These are phyloP conservation scores for Dissophora ornata DNA, from an alignment of 192 early-diverging fungal species.

Conservation along the genomic window DNA sequence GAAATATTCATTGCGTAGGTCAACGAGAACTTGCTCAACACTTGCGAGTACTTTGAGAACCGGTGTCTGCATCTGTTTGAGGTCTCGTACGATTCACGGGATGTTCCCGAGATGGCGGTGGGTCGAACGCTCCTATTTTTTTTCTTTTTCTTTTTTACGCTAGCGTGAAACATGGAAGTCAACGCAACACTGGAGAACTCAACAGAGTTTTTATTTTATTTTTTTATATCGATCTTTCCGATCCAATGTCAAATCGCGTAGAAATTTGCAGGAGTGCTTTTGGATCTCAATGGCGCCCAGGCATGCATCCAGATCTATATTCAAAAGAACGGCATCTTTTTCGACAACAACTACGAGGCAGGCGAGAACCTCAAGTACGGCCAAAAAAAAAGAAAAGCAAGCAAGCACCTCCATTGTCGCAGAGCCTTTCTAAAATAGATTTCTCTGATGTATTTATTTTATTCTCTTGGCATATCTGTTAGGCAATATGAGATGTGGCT, in stretches of 20 bases:
- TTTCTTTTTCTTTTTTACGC: no score
- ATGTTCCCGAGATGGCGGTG: conserved; percentile 74
- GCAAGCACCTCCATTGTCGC: no score
- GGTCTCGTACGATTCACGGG: conserved; percentile 75
- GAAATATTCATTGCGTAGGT: conserved; percentile 57
- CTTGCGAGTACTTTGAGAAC: conserved; percentile 84
- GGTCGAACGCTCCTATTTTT: no score
- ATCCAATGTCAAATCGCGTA: conserved; percentile 9
- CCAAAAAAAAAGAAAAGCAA: no score
- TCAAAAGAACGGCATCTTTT: conserved; percentile 88
- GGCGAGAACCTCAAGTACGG: conserved; percentile 66
- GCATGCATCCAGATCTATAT: conserved; percentile 81
- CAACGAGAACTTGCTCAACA: conserved; percentile 68
- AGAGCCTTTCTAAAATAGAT: no score
- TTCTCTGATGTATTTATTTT: no score
- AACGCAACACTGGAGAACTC: no score
- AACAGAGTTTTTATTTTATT: no score
- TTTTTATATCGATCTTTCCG: background rate
- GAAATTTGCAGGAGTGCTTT: conserved; percentile 71
- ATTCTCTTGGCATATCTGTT: conserved; percentile 6
- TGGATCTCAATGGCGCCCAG: conserved; percentile 79
- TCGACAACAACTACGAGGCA: conserved; percentile 74
- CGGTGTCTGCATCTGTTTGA: conserved; percentile 80
- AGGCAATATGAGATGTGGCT: conserved; percentile 54
- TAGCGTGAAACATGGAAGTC: no score